Evolutionary conservation across 805 yeast species (phyloP), one percentile per base, ranked within the genome.

Genomic region (Kuraishia ogatae): DNA sequence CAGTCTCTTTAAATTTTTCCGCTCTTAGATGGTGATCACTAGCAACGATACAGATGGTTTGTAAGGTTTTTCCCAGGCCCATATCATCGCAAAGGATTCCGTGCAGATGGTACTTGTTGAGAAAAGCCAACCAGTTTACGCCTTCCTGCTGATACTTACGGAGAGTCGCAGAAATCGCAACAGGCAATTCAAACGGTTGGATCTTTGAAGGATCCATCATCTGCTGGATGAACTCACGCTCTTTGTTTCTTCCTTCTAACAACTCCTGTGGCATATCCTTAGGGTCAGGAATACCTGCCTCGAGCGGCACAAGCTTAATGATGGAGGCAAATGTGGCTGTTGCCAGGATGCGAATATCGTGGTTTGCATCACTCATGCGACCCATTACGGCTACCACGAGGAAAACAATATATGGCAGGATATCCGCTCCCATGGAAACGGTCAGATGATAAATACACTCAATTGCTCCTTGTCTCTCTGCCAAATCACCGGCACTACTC

Each of bases 81-180:
- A 94, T 94, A 82, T 94, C 99, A 68, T 94, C 99, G 82, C 99
- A 94, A 52, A 94, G 75, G 64, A 94, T 93, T 54, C 99, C 99
- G 72, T 94, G 99, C 54, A 94, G 74, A 68, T 93, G 97, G 66
- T 94, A 94, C 64, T 89, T 89, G 72, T 94, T 94, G 64, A 94
- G 78, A 66, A 94, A 94, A 8, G 97, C 97, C 54, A 94, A 76
- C 99, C 99, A 94, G 67, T 93, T 94, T 46, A 94, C 96, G 70
- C 99, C 99, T 58, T 94, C 98, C 68, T 94, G 98, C 72, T 94
- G 99, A 66, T 94, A 94, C 59, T 89, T 87, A 67, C 99, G 82
- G 59, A 94, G 77, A 0, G 96, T 89, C 0, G 99, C 99, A 59
- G 89, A 88, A 58, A 94, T 90, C 2, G 92, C 82, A 48, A 94